A percentile compares a stretch with the other conserved stretches of the same genome.
Conservation (phyloP, 495 filamentous ascomycete genomes). For the Massariosphaeria phaeospora region DNA sequence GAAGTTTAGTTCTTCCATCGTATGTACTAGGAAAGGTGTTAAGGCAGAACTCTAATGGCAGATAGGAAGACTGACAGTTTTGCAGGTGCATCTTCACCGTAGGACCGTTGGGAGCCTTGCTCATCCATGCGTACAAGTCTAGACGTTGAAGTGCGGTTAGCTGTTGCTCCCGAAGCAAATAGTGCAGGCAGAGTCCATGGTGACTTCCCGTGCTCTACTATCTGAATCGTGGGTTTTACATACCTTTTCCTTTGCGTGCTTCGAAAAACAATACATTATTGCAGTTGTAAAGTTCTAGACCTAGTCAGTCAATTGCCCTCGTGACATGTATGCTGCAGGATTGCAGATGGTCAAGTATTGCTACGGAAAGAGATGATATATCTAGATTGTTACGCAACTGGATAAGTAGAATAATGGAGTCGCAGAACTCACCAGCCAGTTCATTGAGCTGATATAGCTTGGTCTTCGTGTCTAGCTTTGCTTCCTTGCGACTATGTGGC, state of each 20-base stretch:
- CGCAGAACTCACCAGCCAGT: conserved; percentile 51
- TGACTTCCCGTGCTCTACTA: too few relatives aligned
- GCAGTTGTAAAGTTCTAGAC: conserved; percentile 88
- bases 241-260: conserved; percentile 11
- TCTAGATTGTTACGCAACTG: neutral
- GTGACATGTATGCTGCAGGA: too few relatives aligned
- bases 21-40: conserved; percentile 58
- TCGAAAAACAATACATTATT: conserved; percentile 76
- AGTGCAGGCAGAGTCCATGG: too few relatives aligned
- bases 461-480: conserved; percentile 93
- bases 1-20: conserved; percentile 94
- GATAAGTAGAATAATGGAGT: neutral
- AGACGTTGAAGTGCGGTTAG: too few relatives aligned
- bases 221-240: too few relatives aligned
- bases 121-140: conserved; percentile 91
- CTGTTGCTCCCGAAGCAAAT: too few relatives aligned
- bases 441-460: conserved; percentile 92
- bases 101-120: conserved; percentile 90
- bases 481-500: conserved; percentile 88
- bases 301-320: neutral
- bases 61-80: conserved; percentile 41
- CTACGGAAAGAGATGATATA: neutral
- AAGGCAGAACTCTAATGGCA: neutral
- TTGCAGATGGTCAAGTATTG: neutral
- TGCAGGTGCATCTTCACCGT: conserved; percentile 82